Evolutionary conservation across 2,329 filamentous ascomycete species (phyloP), one percentile per base, ranked within the genome.

Genomic region (Penicillium hordei): DNA sequence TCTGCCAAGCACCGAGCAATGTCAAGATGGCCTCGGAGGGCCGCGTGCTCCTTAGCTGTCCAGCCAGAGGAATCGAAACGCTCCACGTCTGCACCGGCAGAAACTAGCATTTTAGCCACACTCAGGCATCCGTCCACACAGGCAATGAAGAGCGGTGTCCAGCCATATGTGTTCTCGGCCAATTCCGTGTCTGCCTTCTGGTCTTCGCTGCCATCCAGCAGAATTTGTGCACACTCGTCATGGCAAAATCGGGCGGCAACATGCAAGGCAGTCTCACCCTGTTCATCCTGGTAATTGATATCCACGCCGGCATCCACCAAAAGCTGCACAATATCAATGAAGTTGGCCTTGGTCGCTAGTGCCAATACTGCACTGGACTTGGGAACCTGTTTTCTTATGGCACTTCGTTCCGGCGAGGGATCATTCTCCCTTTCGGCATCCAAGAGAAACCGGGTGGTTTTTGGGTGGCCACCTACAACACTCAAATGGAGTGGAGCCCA

Each of bases 121-220:
- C 82, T 76, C 12, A 91, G 75, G 63, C 92, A 89, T 0, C 93
- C 93, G 69, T 99, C 93, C 2, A 97, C 93, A 53, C 89, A 90
- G 10, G 93, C 91, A 62, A 96, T 89, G 70, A 96, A 94, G 13
- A 99, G 80, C n/a, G 94, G 91, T 0, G 94, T 97, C 93, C 94
- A 99, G 3, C 89, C 86, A 70, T 95, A 97, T 0, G 89, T 89
- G 53, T 89, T 89, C 70, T 99, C 94, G 0, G 83, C 78, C 36
- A 95, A 78, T 66, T 96, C 89, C 0, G 92, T 78, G 60, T 97
- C 79, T 0, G 88, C 87, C 68, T 88, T 91, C 65, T 94, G 90
- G 43, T 84, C 80, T 6, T 81, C 76, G 0, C 85, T 88, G 2
- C 90, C 90, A 17, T 87, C 81, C 3, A 97, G 74, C 23, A 99